These are phyloP conservation scores for Didymella glomerata DNA, from an alignment of 2,329 filamentous ascomycete genomes.

Conservation along the genomic window DNA sequence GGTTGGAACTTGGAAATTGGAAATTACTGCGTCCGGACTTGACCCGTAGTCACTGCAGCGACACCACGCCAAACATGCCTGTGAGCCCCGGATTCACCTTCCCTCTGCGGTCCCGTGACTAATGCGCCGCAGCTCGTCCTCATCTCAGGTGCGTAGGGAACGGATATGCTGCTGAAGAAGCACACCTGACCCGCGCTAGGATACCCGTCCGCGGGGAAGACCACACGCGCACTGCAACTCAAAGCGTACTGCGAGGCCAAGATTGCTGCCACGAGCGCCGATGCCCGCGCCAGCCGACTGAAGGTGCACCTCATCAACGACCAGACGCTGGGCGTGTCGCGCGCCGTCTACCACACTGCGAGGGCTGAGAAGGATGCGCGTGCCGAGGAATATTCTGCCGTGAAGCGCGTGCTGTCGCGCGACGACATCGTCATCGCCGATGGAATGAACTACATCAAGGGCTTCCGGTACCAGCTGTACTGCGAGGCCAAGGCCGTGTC, in stretches of 20 bases:
- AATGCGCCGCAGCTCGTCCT: conserved; percentile 62
- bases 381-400: conserved; percentile 76
- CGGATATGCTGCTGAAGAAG: too few relatives aligned
- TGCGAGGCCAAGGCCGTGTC: conserved; percentile 83
- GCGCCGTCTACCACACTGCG: conserved; percentile 77
- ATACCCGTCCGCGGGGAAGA: conserved; percentile 70
- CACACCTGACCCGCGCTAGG: conserved; percentile 68
- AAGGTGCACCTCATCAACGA: conserved; percentile 79
- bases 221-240: conserved; percentile 69
- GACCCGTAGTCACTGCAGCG: not conserved
- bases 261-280: conserved; percentile 58
- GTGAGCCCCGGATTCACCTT: conserved; percentile 32
- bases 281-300: conserved; percentile 60
- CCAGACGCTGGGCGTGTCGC: conserved; percentile 72
- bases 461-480: conserved; percentile 85
- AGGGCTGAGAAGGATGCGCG: conserved; percentile 85
- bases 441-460: conserved; percentile 87
- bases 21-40: not conserved
- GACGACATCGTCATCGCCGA: conserved; percentile 82
- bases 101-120: conserved; percentile 24
- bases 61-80: conserved; percentile 32
- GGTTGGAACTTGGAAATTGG: not conserved
- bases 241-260: conserved; percentile 68
- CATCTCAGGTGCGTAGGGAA: conserved; percentile 54
- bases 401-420: conserved; percentile 76